Evolutionary conservation across 176 grass and related monocot species (phyloP), one percentile per base, ranked within the genome.

Genomic region (Aegilops speltoides): DNA sequence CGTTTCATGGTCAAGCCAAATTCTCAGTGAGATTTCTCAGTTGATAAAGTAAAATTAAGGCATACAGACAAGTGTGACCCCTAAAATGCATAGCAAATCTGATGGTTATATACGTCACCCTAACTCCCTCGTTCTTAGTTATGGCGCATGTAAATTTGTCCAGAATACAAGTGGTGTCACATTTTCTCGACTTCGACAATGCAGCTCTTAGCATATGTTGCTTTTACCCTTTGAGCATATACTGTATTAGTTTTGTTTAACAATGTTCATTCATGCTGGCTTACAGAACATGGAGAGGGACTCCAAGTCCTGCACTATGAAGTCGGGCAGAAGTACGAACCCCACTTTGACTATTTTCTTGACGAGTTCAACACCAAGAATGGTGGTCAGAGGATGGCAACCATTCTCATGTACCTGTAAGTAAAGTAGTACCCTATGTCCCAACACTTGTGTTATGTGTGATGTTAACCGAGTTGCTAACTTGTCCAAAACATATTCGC

Each of bases 361-460:
- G 96, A 95, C 22, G 93, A 94, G 84, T 98, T 84, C 46, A 98
- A 98, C 84, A 94, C 84, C 8, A 95, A 91, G 77, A 98, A 94
- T 80, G 96, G 96, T 78, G 96, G 93, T 22, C 96, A 98, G 33
- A 78, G 96, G 67, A 92, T 98, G 91, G 91, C 96, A 80, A 98
- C 96, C 45, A 25, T 98, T 82, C 88, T 98, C n/a, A 98, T 98
- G 93, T 98, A 98, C 92, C 81, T 98, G 93, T 98, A 98, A 17
- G 93, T 95, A 78, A 46, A 38, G 17, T 68, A 34, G 19, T 28
- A 86, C 77, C 26, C 1, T 52, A 19, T 20, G 15, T 0, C 6
- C 4, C 71, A 50, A 84, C 45, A 2, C 52, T 85, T 57, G 3
- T n/a, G 24, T 79, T 81, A 57, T 9, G 65, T 61, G 15, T 66